A percentile compares a stretch with the other conserved stretches of the same genome.
These are phyloP conservation scores for Talaromyces sp. DNA, from an alignment of 2,329 filamentous ascomycete species.

Conservation along the genomic window DNA sequence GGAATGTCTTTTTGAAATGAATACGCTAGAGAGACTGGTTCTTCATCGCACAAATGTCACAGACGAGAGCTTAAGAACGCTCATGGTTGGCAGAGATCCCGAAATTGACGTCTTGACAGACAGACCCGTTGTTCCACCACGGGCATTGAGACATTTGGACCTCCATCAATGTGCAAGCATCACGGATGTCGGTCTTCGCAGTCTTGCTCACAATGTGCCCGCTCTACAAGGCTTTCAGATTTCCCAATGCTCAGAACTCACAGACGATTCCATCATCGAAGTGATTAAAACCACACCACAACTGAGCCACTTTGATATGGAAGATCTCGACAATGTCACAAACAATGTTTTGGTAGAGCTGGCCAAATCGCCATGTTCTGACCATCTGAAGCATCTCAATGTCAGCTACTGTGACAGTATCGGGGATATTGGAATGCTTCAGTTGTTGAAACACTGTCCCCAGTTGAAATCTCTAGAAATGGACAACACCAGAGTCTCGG, in stretches of 20 bases:
- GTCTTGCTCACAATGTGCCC: conserved; percentile 69
- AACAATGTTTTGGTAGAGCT: conserved; percentile 71
- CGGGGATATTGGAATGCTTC: conserved; percentile 76
- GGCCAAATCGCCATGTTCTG: conserved; percentile 68
- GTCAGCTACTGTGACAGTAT: conserved; percentile 86
- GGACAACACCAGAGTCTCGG: conserved; percentile 89
- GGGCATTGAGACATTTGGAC: conserved; percentile 78
- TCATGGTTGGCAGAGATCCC: conserved; percentile 71
- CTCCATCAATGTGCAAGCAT: conserved; percentile 71
- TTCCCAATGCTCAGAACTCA: conserved; percentile 68
- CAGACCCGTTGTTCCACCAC: conserved; percentile 66
- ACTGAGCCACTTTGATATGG: conserved; percentile 81
- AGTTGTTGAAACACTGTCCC: conserved; percentile 69
- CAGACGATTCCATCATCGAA: conserved; percentile 65
- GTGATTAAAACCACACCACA: conserved; percentile 70
- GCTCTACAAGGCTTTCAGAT: conserved; percentile 77
- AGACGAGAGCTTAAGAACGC: conserved; percentile 65
- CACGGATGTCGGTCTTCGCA: conserved; percentile 65
- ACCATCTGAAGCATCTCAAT: conserved; percentile 70
- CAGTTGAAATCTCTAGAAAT: conserved; percentile 69
- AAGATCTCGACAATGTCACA: conserved; percentile 73
- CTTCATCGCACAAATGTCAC: conserved; percentile 72
- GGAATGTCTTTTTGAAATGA: conserved; percentile 68
- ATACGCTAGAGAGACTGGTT: conserved; percentile 75
- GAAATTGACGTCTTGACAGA: conserved; percentile 77